Percentiles rank a stretch among this genome's conserved stretches.
Evolutionary conservation across 2,329 filamentous ascomycete genomes (phyloP).

Genomic region (Clathrospora elynae): DNA sequence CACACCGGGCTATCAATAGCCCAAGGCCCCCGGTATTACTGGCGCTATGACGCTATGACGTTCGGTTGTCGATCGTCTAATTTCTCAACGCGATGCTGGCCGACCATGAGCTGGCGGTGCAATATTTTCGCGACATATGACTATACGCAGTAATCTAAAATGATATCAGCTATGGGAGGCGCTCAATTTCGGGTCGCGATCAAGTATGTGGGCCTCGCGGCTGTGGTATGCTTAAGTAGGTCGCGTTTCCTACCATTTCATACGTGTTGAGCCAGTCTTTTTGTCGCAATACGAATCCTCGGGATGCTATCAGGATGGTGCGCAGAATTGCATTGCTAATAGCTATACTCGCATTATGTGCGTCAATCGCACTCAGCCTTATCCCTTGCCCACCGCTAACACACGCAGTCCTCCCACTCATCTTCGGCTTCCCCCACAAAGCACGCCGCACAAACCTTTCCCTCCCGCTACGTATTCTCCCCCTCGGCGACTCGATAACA

Average conservation of each 20-base stretch:
- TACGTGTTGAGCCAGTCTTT: no score
- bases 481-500: constrained; percentile 35
- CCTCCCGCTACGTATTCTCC: constrained; percentile 29
- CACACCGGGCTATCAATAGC: constrained; percentile 1
- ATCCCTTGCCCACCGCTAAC: constrained; percentile 4
- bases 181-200: constrained; percentile 1
- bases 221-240: constrained; percentile 9
- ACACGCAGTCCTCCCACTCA: constrained; percentile 12
- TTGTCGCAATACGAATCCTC: not conserved
- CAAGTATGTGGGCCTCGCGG: constrained; percentile 9
- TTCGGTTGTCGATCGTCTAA: constrained; percentile 1
- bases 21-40: constrained; percentile 5
- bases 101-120: not conserved
- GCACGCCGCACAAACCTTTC: constrained; percentile 5
- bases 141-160: not conserved
- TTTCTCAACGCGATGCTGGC: not conserved
- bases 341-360: constrained; percentile 2
- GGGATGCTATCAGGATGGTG: no score
- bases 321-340: not conserved
- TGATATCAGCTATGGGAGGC: constrained; percentile 10
- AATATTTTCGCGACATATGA: constrained; percentile 6
- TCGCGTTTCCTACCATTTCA: not conserved
- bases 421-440: constrained; percentile 7
- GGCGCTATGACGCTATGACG: constrained; percentile 18
- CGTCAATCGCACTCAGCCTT: no score